These are phyloP conservation scores for Penicillium salamii DNA, from an alignment of 495 filamentous ascomycete genomes.

Conservation along the genomic window DNA sequence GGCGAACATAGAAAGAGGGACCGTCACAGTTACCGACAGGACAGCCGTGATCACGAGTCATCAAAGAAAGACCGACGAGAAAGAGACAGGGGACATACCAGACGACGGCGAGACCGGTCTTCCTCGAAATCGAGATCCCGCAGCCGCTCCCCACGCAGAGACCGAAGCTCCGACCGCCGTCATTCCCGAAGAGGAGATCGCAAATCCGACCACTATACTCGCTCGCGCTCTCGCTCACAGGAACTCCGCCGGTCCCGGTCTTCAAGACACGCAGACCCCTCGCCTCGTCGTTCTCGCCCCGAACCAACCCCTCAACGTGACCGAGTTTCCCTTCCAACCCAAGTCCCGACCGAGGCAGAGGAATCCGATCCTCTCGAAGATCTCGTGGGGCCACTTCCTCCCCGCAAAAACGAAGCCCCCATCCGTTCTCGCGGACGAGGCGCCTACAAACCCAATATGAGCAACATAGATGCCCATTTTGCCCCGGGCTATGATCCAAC, in stretches of 20 bases:
- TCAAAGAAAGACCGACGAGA: slow-evolving; percentile 18
- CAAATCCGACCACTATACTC: slow-evolving; percentile 15
- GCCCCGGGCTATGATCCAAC: slow-evolving; percentile 72
- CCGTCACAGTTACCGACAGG: slow-evolving; percentile 17
- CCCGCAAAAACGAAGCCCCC: slow-evolving; percentile 32
- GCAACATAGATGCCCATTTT: slow-evolving; percentile 80
- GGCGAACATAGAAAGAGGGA: slow-evolving; percentile 19
- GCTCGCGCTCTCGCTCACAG: slow-evolving; percentile 31
- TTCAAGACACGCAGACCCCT: not conserved
- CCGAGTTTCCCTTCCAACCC: not conserved
- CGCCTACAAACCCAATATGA: slow-evolving; percentile 47
- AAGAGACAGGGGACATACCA: slow-evolving; percentile 13
- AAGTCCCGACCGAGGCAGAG: slow-evolving; percentile 13
- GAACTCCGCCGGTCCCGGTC: slow-evolving; percentile 10
- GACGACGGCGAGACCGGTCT: slow-evolving; percentile 20
- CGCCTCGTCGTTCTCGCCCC: slow-evolving; percentile 10
- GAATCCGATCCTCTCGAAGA: slow-evolving; percentile 79
- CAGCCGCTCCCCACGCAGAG: slow-evolving; percentile 31
- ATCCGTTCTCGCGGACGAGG: slow-evolving; percentile 77
- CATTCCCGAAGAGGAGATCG: no score
- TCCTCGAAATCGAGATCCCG: slow-evolving; percentile 29
- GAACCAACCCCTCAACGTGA: slow-evolving; percentile 2
- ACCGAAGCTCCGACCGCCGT: slow-evolving; percentile 14
- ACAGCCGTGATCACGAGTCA: slow-evolving; percentile 4
- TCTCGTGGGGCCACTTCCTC: slow-evolving; percentile 76